Percentiles rank a stretch among this genome's conserved stretches.
Evolutionary conservation across 2,329 filamentous ascomycete genomes (phyloP).

Genomic region (Colletotrichum tamarilloi): DNA sequence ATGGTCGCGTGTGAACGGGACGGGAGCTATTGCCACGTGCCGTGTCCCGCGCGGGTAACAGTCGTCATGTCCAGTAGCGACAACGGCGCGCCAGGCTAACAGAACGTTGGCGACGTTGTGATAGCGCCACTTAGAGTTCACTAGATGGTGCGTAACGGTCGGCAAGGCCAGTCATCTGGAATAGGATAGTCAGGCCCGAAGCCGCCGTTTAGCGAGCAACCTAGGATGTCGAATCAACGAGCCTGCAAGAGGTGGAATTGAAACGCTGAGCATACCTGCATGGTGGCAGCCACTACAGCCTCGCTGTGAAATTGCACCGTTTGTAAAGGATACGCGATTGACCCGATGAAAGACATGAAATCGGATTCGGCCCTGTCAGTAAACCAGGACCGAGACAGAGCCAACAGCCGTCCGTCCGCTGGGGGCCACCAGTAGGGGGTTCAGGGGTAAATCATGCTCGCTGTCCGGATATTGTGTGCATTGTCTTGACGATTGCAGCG

Average conservation of each 20-base stretch:
- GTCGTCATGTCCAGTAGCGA: conserved; percentile 1
- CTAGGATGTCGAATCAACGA: conserved; percentile 4
- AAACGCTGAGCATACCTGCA: neutral
- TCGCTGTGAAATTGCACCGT: neutral
- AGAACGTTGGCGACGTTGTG: conserved; percentile 21
- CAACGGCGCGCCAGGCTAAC: conserved; percentile 15
- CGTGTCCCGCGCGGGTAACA: conserved; percentile 9
- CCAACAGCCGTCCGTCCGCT: neutral
- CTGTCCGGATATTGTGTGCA: neutral
- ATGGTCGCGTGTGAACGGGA: neutral
- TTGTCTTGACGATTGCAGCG: neutral
- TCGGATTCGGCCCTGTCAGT: neutral
- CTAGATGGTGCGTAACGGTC: conserved; percentile 11
- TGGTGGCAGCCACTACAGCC: neutral
- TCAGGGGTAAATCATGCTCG: neutral
- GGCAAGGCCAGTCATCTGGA: conserved; percentile 13
- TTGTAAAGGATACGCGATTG: neutral
- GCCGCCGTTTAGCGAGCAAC: neutral
- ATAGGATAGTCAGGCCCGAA: neutral
- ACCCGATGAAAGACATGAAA: neutral
- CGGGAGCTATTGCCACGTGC: conserved; percentile 26
- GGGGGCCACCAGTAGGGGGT: neutral
- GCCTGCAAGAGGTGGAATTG: neutral
- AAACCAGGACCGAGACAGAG: neutral
- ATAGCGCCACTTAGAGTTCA: conserved; percentile 18